Evolutionary conservation across 1,284 basidiomycete species (phyloP).

Genomic region (Sanghuangporus sanghuang): DNA sequence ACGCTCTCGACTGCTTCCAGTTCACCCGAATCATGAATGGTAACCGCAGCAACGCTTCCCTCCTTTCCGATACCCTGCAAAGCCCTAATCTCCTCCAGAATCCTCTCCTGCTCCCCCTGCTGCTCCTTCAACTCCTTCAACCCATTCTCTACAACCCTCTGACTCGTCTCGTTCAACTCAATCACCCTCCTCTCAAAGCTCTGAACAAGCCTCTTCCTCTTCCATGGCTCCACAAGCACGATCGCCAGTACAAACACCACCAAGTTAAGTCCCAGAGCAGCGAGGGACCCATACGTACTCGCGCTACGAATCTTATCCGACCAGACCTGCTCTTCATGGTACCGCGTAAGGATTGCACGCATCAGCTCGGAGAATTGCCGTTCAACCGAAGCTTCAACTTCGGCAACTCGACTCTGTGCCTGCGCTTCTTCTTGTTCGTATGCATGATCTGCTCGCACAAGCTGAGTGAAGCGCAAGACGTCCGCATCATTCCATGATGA

Average conservation of each 20-base stretch:
- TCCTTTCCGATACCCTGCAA: background rate
- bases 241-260: constrained; percentile 86
- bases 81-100: constrained; percentile 19
- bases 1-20: background rate
- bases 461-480: constrained; percentile 76
- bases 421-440: constrained; percentile 72
- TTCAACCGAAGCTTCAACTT: constrained; percentile 76
- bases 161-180: constrained; percentile 60
- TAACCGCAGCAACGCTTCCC: background rate
- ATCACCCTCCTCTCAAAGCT: constrained; percentile 84
- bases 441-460: constrained; percentile 84
- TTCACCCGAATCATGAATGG: background rate
- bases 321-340: constrained; percentile 97
- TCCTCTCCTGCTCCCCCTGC: constrained; percentile 47
- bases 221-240: constrained; percentile 90
- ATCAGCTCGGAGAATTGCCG: constrained; percentile 81
- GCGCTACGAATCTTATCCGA: constrained; percentile 94
- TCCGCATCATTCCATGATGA: constrained; percentile 81
- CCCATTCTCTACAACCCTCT: constrained; percentile 39
- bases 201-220: constrained; percentile 74
- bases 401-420: constrained; percentile 59
- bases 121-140: constrained; percentile 44
- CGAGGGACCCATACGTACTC: constrained; percentile 84
- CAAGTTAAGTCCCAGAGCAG: constrained; percentile 81
- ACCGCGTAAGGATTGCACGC: constrained; percentile 80